These are phyloP conservation scores for Ogataea kodamae DNA, from an alignment of 805 yeast species.

Conservation along the genomic window DNA sequence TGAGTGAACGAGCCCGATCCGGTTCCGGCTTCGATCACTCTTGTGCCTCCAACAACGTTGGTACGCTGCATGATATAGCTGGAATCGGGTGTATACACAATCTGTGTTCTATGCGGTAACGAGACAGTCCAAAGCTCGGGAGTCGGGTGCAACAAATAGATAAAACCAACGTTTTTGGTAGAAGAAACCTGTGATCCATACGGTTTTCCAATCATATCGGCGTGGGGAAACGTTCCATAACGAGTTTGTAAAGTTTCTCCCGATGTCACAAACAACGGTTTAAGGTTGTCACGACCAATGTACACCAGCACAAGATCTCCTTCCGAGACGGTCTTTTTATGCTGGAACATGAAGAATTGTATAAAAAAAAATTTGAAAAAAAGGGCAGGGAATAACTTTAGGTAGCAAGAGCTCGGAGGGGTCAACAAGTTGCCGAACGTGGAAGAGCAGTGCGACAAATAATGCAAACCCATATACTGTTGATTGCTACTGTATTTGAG, in stretches of 20 bases:
- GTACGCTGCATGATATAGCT: slow-evolving; percentile 84
- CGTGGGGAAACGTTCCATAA: slow-evolving; percentile 87
- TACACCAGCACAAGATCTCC: slow-evolving; percentile 87
- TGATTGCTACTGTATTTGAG: too few species aligned
- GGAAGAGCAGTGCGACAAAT: too few species aligned
- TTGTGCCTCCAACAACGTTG: slow-evolving; percentile 65
- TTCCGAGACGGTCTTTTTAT: slow-evolving; percentile 68
- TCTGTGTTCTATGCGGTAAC: slow-evolving; percentile 95
- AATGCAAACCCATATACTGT: too few species aligned
- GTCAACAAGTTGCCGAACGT: too few species aligned
- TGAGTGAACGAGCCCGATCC: slow-evolving; percentile 97
- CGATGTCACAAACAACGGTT: slow-evolving; percentile 60
- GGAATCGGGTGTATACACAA: slow-evolving; percentile 94
- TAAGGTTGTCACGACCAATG: slow-evolving; percentile 74
- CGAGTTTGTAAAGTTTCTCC: slow-evolving; percentile 75
- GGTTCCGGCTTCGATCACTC: slow-evolving; percentile 95
- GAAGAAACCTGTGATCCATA: slow-evolving; percentile 83
- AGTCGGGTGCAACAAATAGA: slow-evolving; percentile 84
- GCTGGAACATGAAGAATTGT: slow-evolving; percentile 28
- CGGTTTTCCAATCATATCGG: slow-evolving; percentile 70
- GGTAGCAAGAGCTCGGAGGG: too few species aligned
- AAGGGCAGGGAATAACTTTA: too few species aligned
- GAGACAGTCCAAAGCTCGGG: slow-evolving; percentile 97
- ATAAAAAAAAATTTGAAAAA: slow-evolving; percentile 17
- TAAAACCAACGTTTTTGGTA: slow-evolving; percentile 72